Evolutionary conservation across 2,329 filamentous ascomycete species (phyloP).

Genomic region (Akanthomyces uredinophilus): DNA sequence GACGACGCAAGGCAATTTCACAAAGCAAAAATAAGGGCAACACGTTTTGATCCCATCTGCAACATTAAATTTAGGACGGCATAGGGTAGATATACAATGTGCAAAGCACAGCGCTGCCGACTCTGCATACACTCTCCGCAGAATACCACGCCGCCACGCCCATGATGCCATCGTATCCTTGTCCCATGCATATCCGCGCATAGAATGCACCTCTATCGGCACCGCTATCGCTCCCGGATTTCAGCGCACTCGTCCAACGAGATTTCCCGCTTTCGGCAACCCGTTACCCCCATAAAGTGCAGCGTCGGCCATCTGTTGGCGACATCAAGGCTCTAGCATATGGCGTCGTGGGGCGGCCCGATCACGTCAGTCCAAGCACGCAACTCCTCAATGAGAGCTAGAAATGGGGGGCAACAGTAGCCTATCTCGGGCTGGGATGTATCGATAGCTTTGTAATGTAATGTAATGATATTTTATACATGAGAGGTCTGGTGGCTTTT

Average conservation of each 20-base stretch:
- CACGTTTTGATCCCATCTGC: neutral
- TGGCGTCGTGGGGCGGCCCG: slow-evolving; percentile 13
- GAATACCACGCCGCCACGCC: neutral
- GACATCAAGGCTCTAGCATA: neutral
- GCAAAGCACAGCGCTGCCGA: neutral
- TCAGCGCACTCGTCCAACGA: neutral
- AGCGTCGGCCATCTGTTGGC: neutral
- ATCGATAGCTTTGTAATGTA: neutral
- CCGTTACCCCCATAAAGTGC: neutral
- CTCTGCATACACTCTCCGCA: neutral
- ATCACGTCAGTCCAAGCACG: slow-evolving; percentile 14
- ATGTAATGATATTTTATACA: neutral
- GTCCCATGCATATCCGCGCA: neutral
- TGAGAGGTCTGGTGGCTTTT: neutral
- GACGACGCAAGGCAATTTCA: no score
- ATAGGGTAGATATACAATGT: neutral
- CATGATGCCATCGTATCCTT: slow-evolving; percentile 11
- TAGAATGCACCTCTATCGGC: no score
- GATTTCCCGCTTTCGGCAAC: neutral
- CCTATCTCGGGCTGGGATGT: neutral
- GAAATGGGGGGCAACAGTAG: neutral
- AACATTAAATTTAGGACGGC: no score
- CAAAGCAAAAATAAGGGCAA: no score
- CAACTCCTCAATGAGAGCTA: neutral
- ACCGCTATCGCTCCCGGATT: no score